phyloP scores from a whole-genome alignment of 1,284 basidiomycete species.

The Ceratobasidium sp. region DNA sequence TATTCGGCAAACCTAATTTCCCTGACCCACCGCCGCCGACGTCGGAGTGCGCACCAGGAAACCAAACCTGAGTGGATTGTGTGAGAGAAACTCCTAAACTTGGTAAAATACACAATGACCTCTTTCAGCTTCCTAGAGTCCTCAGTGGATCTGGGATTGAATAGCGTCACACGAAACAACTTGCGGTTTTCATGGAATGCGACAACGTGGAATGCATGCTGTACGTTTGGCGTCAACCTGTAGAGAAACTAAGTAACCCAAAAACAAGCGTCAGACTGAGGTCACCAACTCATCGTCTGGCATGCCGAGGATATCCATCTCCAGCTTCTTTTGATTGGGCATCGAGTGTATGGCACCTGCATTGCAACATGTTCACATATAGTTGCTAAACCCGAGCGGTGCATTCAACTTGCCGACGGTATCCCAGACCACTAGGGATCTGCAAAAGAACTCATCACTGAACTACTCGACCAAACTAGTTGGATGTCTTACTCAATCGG shows the following conservation, averaged over 20 bases:
- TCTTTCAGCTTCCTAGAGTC: conserved; percentile 9
- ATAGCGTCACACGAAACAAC: conserved; percentile 13
- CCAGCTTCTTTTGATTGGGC: neutral
- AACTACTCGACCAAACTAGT: neutral
- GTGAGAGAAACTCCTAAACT: neutral
- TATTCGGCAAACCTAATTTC: neutral
- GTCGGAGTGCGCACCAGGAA: conserved; percentile 37
- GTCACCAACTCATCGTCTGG: conserved; percentile 15
- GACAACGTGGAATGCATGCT: conserved; percentile 35
- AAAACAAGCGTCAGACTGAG: neutral
- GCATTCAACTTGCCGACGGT: conserved; percentile 9
- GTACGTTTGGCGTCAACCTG: conserved; percentile 30
- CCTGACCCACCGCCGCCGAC: conserved; percentile 34
- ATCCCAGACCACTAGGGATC: conserved; percentile 33
- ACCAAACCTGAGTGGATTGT: conserved; percentile 4
- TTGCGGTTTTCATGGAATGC: conserved; percentile 38
- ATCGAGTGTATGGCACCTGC: conserved; percentile 7
- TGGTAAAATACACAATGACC: neutral
- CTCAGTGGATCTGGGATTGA: neutral
- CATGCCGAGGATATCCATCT: neutral
- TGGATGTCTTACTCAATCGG: conserved; percentile 4
- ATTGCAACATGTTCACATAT: neutral
- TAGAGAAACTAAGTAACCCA: neutral
- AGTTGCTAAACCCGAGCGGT: neutral
- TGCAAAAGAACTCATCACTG: neutral